Evolutionary conservation across 1,284 basidiomycete species (phyloP).

Genomic region (Cryptococcus sp.): DNA sequence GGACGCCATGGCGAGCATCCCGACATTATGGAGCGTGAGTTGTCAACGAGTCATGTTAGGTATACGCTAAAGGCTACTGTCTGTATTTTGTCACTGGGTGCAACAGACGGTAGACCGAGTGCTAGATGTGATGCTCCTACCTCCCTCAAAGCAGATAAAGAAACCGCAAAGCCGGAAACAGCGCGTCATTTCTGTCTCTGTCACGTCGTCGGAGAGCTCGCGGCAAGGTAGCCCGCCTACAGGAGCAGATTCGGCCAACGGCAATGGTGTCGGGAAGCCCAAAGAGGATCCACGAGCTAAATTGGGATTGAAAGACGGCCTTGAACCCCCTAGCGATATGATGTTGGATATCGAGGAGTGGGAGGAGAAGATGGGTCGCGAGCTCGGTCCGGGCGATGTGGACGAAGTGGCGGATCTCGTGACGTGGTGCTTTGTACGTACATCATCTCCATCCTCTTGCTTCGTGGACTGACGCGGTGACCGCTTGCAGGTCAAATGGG

Average conservation of each 20-base stretch:
- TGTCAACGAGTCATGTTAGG: no score
- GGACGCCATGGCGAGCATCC: constrained; percentile 71
- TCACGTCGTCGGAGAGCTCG: constrained; percentile 5
- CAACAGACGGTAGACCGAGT: constrained; percentile 71
- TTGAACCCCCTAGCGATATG: constrained; percentile 35
- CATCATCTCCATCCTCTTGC: constrained; percentile 28
- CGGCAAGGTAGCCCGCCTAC: not conserved
- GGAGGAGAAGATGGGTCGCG: constrained; percentile 58
- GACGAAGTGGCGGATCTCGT: constrained; percentile 57
- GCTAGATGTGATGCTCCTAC: constrained; percentile 70
- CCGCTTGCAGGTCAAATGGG: constrained; percentile 82
- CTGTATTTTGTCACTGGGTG: not conserved
- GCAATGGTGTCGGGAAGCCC: constrained; percentile 55
- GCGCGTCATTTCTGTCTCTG: constrained; percentile 40
- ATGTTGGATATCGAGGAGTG: constrained; percentile 57
- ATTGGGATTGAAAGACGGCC: constrained; percentile 29
- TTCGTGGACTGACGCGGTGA: constrained; percentile 37
- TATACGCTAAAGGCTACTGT: no score
- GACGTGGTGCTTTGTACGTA: constrained; percentile 45
- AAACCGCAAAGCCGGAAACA: constrained; percentile 10
- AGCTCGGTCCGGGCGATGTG: constrained; percentile 61
- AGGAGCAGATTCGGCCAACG: constrained; percentile 30
- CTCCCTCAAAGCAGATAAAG: constrained; percentile 16
- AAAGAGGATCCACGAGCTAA: constrained; percentile 8
- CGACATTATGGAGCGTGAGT: constrained; percentile 56